phyloP scores from a whole-genome alignment of 2,329 filamentous ascomycete species.

The Emmonsia crescens region DNA sequence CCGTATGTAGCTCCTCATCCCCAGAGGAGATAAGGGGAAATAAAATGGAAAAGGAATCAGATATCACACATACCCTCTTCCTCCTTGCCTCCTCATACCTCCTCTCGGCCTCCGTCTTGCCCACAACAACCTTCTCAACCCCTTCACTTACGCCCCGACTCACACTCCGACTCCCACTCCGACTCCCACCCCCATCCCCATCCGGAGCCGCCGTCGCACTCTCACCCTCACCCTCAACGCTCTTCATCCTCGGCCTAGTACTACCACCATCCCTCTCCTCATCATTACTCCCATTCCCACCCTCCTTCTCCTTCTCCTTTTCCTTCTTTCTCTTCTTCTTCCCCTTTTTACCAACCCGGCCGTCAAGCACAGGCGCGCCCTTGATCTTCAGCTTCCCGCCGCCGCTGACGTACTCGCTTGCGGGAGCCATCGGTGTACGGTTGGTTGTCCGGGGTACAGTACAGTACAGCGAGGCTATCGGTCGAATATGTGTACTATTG shows the following conservation, averaged over 20 bases:
- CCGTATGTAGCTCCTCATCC: too few relatives aligned
- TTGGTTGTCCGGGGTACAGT: background rate
- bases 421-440: slow-evolving; percentile 6
- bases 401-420: slow-evolving; percentile 60
- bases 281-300: slow-evolving; percentile 13
- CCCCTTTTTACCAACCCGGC: slow-evolving; percentile 35
- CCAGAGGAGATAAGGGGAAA: too few relatives aligned
- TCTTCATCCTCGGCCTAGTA: slow-evolving; percentile 17
- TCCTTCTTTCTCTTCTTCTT: slow-evolving; percentile 43
- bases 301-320: slow-evolving; percentile 7
- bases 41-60: slow-evolving; percentile 6
- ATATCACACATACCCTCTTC: slow-evolving; percentile 55
- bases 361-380: slow-evolving; percentile 51
- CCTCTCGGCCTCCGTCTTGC: slow-evolving; percentile 76
- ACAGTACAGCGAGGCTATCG: background rate
- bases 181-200: slow-evolving; percentile 16
- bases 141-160: slow-evolving; percentile 16
- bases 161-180: slow-evolving; percentile 4
- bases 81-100: slow-evolving; percentile 68
- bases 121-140: slow-evolving; percentile 24
- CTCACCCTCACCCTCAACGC: slow-evolving; percentile 9
- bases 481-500: background rate
- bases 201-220: background rate
- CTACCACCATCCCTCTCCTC: slow-evolving; percentile 19
- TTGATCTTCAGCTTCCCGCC: slow-evolving; percentile 79